Base-by-base conservation (phyloP, 805 yeast genomes). In the Candida boidinii region DNA sequence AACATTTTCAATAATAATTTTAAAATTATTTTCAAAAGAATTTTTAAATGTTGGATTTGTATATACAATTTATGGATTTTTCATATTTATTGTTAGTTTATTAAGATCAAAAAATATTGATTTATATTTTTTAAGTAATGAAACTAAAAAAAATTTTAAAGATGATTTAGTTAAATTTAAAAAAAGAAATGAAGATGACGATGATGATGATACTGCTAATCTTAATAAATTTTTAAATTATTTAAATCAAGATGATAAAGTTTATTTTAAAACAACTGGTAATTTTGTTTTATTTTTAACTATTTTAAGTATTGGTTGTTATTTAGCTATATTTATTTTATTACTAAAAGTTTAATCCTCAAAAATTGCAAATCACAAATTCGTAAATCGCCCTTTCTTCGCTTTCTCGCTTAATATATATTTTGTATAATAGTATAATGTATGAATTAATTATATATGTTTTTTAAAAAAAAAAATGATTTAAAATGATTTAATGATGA, bases 11-110 rank as follows among this genome's bases (percentile, higher is more conserved):
- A 58, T 81, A 21, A 56, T 81, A 35, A 68, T 82, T 13, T 64
- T 82, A 43, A 77, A 79, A 51, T 53, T 82, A 24, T 82, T 82
- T 51, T 62, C 75, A 5, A 58, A 51, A 25, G 83, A 77, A 43
- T 81, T 79, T 48, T 55, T 79, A 32, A 76, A 81, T 1, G 62
- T 82, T 9, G 90, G 87, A 1, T 62, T 76, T 0, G 70, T 79
- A 0, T 80, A 73, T 47, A 77, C 82, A 3, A 53, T 70, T 1
- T 79, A 79, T 44, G 84, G 86, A 2, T 39, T 64, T 25, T 28
- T 68, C 39, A 49, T 71, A 5, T 58, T 70, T 19, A 22, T 56
- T 0, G 53, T 70, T 9, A 60, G 72, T 1, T 43, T 63, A 22
- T 30, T 54, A 3, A 35, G 63, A 30, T 48, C 54, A 8, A 42